Percentiles rank a stretch among this genome's conserved stretches.
Evolutionary conservation across 2,329 filamentous ascomycete genomes (phyloP).

Genomic region (Parasarocladium wereldwijsianum): DNA sequence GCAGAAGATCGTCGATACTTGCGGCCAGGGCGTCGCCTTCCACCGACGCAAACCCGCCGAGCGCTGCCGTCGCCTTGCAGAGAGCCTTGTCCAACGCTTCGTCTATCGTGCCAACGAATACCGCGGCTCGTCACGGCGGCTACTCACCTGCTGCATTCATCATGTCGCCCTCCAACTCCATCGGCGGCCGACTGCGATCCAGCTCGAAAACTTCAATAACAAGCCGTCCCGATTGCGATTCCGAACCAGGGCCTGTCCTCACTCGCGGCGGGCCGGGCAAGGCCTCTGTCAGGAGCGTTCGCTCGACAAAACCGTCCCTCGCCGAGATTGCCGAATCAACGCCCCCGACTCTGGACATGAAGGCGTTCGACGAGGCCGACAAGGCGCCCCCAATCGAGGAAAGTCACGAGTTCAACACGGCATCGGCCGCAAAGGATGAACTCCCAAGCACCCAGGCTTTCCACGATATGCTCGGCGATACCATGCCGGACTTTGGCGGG

Average conservation of each 20-base stretch:
- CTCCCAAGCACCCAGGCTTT: constrained; percentile 17
- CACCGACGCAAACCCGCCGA: constrained; percentile 14
- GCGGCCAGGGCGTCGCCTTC: constrained; percentile 28
- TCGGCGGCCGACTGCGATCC: constrained; percentile 41
- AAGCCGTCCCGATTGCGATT: constrained; percentile 25
- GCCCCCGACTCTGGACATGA: constrained; percentile 32
- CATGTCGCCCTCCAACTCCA: constrained; percentile 50
- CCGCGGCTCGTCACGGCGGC: constrained; percentile 49
- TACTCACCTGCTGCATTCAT: constrained; percentile 56
- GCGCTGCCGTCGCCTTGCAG: constrained; percentile 15
- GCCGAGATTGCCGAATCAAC: constrained; percentile 44
- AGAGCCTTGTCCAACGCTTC: constrained; percentile 33
- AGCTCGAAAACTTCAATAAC: constrained; percentile 33
- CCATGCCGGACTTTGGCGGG: constrained; percentile 7
- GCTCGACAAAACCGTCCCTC: constrained; percentile 34
- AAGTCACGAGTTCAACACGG: constrained; percentile 23
- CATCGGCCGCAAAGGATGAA: constrained; percentile 21
- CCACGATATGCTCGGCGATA: constrained; percentile 17
- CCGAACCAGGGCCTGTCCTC: constrained; percentile 21
- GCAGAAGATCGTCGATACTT: constrained; percentile 47
- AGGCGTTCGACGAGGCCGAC: constrained; percentile 40
- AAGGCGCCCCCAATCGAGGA: constrained; percentile 20
- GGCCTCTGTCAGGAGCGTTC: constrained; percentile 33
- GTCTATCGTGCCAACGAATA: constrained; percentile 59
- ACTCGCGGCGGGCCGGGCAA: constrained; percentile 40